Conservation (phyloP, 805 yeast species). For the Starmerella davenportii region DNA sequence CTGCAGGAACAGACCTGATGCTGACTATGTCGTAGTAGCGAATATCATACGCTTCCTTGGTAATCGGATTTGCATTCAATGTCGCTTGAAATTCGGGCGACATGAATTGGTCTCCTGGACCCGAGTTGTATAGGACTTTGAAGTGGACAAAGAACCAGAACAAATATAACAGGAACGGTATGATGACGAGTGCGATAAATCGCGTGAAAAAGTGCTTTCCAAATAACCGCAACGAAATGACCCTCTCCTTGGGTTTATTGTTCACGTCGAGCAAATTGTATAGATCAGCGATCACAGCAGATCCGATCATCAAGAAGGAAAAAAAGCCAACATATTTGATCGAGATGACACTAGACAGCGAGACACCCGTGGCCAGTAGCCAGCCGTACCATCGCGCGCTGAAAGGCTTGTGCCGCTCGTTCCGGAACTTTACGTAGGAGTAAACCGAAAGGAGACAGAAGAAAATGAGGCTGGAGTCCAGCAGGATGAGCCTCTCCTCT, state of each 20-base stretch:
- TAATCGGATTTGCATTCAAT: constrained; percentile 46
- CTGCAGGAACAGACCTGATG: constrained; percentile 49
- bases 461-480: constrained; percentile 80
- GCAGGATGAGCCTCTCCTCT: constrained; percentile 70
- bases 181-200: constrained; percentile 41
- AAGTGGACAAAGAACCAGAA: constrained; percentile 70
- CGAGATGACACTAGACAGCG: constrained; percentile 77
- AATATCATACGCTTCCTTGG: constrained; percentile 47
- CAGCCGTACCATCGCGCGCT: constrained; percentile 84
- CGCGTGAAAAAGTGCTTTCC: constrained; percentile 55
- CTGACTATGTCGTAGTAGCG: constrained; percentile 47
- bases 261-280: constrained; percentile 37
- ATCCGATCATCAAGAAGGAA: constrained; percentile 72
- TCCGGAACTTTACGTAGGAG: constrained; percentile 55
- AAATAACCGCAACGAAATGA: constrained; percentile 19
- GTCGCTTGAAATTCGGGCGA: constrained; percentile 82
- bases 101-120: constrained; percentile 86
- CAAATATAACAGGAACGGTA: constrained; percentile 57
- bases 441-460: constrained; percentile 74
- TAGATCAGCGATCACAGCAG: constrained; percentile 71
- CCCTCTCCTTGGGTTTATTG: constrained; percentile 39
- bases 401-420: constrained; percentile 43
- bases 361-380: constrained; percentile 66
- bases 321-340: constrained; percentile 96
- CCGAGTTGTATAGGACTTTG: constrained; percentile 51